Percentiles rank a stretch among this genome's conserved stretches.
Evolutionary conservation across 345 rosid species (phyloP).

Genomic region (Conringia planisiliqua): DNA sequence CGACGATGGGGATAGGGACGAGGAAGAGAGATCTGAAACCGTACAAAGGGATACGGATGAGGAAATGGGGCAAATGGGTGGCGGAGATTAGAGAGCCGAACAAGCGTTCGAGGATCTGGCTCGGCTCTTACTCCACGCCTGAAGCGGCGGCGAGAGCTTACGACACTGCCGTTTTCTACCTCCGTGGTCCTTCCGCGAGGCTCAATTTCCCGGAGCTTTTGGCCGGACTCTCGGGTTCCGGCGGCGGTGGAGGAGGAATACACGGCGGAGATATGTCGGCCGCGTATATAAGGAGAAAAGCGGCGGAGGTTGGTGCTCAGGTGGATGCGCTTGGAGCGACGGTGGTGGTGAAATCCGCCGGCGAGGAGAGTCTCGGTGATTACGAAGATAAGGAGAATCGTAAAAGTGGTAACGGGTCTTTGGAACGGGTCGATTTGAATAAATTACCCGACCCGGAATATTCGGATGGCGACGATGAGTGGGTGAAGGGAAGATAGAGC

Average conservation of each 20-base stretch:
- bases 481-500: conserved; percentile 30
- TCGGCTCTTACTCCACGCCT: conserved; percentile 89
- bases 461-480: conserved; percentile 44
- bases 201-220: conserved; percentile 83
- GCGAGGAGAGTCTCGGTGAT: neutral
- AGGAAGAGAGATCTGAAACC: conserved; percentile 48
- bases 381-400: conserved; percentile 4
- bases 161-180: conserved; percentile 86
- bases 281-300: conserved; percentile 81
- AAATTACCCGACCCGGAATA: conserved; percentile 92
- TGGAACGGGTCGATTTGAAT: conserved; percentile 82
- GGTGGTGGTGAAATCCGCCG: conserved; percentile 25
- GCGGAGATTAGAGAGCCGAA: conserved; percentile 98
- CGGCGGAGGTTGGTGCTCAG: conserved; percentile 88
- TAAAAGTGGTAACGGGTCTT: conserved; percentile 32
- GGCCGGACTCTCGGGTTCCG: conserved; percentile 25
- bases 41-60: conserved; percentile 94
- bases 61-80: conserved; percentile 99
- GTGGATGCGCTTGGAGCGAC: conserved; percentile 77
- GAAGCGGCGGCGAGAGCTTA: conserved; percentile 97
- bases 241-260: neutral
- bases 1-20: conserved; percentile 28
- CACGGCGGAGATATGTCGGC: conserved; percentile 63
- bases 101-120: conserved; percentile 93
- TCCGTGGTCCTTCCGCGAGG: conserved; percentile 91